Conservation (phyloP, 2,329 filamentous ascomycete genomes). For the Hymenoscyphus salicellus region DNA sequence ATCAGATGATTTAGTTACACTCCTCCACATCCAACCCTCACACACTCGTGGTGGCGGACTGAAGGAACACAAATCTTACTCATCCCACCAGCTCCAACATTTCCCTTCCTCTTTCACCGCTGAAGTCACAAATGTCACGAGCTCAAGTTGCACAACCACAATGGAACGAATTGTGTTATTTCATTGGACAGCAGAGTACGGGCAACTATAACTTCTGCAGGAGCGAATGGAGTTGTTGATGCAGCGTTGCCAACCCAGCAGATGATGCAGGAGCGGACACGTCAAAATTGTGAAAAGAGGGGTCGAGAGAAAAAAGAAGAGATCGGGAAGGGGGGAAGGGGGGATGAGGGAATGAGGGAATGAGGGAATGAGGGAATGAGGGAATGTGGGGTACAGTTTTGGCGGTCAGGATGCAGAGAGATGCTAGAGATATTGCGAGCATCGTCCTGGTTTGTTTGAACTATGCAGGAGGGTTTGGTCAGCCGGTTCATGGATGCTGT, state of each 20-base stretch:
- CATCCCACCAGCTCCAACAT: too few species aligned
- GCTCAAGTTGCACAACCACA: neutral
- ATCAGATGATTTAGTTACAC: too few species aligned
- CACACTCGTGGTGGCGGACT: too few species aligned
- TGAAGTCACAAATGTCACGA: neutral
- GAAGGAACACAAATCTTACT: too few species aligned
- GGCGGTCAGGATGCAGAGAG: conserved; percentile 29
- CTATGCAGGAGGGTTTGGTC: neutral
- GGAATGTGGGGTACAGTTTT: conserved; percentile 29
- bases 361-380: conserved; percentile 1
- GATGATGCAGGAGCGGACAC: neutral
- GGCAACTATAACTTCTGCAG: too few species aligned
- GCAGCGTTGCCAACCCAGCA: neutral
- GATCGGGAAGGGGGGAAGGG: neutral
- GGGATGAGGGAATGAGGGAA: too few species aligned
- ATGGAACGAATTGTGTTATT: too few species aligned
- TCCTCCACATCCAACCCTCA: too few species aligned
- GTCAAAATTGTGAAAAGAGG: conserved; percentile 11
- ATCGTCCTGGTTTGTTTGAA: neutral
- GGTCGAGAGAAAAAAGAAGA: neutral
- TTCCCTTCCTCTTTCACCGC: too few species aligned
- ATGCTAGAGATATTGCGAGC: conserved; percentile 3
- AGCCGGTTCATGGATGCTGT: neutral
- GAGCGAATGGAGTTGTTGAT: too few species aligned
- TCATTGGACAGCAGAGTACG: too few species aligned